Conservation (phyloP, 2,329 filamentous ascomycete genomes). For the Fusarium sp. region DNA sequence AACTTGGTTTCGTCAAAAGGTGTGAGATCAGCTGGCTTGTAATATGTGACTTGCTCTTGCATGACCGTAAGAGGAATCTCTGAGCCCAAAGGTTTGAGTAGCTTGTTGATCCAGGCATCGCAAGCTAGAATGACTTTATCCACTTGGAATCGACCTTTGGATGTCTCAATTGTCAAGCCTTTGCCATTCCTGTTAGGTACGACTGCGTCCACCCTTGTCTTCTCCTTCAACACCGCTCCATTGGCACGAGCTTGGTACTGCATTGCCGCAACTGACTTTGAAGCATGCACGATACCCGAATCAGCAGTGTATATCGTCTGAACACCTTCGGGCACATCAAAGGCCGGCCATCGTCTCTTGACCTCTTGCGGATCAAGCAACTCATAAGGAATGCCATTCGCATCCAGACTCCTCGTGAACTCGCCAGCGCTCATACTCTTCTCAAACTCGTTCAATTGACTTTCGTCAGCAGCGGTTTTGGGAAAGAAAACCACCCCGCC, state of each 20-base stretch:
- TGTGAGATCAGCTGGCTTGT: constrained; percentile 19
- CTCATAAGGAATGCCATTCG: constrained; percentile 37
- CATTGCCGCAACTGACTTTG: constrained; percentile 31
- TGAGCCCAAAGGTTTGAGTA: constrained; percentile 18
- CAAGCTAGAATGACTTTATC: constrained; percentile 28
- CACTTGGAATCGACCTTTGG: constrained; percentile 19
- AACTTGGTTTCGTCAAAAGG: constrained; percentile 23
- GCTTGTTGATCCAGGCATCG: constrained; percentile 39
- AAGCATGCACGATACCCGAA: constrained; percentile 40
- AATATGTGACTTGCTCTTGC: constrained; percentile 44
- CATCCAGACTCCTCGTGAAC: constrained; percentile 19
- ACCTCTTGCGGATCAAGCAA: constrained; percentile 32
- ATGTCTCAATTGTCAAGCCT: constrained; percentile 23
- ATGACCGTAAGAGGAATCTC: constrained; percentile 35
- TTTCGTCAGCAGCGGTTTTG: neutral
- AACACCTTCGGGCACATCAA: constrained; percentile 23
- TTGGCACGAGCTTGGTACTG: constrained; percentile 27
- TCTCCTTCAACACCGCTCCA: constrained; percentile 28
- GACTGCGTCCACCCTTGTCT: constrained; percentile 15
- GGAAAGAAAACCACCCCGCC: constrained; percentile 45
- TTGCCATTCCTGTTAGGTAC: neutral
- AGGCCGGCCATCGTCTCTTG: constrained; percentile 40
- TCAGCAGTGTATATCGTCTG: constrained; percentile 43
- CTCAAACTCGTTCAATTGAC: constrained; percentile 9
- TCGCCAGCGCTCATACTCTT: constrained; percentile 22